A percentile compares a stretch with the other conserved stretches of the same genome.
These are phyloP conservation scores for Pleurotus giganteus DNA, from an alignment of 768 basidiomycete species.

Conservation along the genomic window DNA sequence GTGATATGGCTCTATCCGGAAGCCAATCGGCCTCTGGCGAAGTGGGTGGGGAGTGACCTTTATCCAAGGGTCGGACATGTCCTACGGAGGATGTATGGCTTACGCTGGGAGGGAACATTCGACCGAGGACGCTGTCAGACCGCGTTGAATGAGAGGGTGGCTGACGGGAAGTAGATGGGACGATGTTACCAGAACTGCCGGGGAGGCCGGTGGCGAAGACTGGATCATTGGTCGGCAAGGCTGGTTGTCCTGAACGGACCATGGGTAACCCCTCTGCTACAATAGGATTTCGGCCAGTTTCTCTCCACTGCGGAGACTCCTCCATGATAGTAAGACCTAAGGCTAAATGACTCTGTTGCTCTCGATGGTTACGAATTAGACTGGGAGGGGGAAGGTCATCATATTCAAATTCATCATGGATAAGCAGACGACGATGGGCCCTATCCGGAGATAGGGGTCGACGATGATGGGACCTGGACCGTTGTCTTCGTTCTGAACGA, in stretches of 20 bases:
- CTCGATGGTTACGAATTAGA: constrained; percentile 19
- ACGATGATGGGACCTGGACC: constrained; percentile 12
- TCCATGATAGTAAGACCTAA: constrained; percentile 3
- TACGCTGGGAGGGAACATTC: constrained; percentile 20
- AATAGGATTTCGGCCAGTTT: neutral
- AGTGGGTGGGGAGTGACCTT: neutral
- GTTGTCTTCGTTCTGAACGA: constrained; percentile 24
- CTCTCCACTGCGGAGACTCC: neutral
- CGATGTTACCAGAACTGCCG: neutral
- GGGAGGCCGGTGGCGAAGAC: neutral
- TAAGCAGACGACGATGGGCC: constrained; percentile 13
- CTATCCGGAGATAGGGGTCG: constrained; percentile 10
- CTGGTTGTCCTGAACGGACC: neutral
- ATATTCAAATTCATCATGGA: constrained; percentile 24
- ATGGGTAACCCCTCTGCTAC: constrained; percentile 12
- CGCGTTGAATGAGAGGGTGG: constrained; percentile 11
- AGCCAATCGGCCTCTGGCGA: neutral
- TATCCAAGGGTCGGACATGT: neutral
- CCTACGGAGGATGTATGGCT: neutral
- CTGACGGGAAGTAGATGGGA: too few relatives aligned
- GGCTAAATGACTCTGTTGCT: constrained; percentile 7
- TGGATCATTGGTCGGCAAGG: neutral
- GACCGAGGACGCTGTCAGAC: constrained; percentile 25
- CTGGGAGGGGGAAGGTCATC: constrained; percentile 40
- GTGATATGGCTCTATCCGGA: neutral